Evolutionary conservation across 2,329 filamentous ascomycete genomes (phyloP).

Genomic region (Hymenoscyphus fraxineus): DNA sequence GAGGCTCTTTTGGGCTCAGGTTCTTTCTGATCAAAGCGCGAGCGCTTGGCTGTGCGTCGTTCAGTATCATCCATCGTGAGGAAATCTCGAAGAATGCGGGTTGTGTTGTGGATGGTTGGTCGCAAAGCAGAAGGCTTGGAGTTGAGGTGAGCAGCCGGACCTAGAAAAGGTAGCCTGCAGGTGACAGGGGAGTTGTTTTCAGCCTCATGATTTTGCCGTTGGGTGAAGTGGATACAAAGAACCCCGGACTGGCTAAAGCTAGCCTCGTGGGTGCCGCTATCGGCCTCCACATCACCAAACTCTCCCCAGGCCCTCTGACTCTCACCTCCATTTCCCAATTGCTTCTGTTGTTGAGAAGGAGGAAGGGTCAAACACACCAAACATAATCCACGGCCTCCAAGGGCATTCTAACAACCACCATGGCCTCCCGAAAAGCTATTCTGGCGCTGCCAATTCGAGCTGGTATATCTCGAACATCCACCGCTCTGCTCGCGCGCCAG

Average conservation of each 20-base stretch:
- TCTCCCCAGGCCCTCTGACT: background rate
- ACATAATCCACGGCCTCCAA: slow-evolving; percentile 12
- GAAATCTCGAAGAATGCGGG: background rate
- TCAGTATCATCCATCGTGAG: slow-evolving; percentile 71
- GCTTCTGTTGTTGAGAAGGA: slow-evolving; percentile 1
- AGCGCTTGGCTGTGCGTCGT: slow-evolving; percentile 70
- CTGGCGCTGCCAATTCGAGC: slow-evolving; percentile 28
- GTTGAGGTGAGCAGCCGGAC: background rate
- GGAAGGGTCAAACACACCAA: slow-evolving; percentile 2
- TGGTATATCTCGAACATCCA: slow-evolving; percentile 22
- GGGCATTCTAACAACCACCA: slow-evolving; percentile 17
- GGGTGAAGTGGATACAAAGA: background rate
- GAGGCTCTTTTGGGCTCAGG: slow-evolving; percentile 72
- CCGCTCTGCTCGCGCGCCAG: slow-evolving; percentile 23
- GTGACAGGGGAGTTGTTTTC: background rate
- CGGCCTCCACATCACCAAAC: background rate
- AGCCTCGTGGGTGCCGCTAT: slow-evolving; percentile 1
- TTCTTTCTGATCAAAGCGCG: slow-evolving; percentile 90
- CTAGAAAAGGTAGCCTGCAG: background rate
- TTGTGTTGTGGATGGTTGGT: background rate
- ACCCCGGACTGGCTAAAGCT: slow-evolving; percentile 1
- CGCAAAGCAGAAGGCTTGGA: slow-evolving; percentile 1
- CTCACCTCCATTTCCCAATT: slow-evolving; percentile 13
- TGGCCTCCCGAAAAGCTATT: slow-evolving; percentile 34
- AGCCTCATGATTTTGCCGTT: slow-evolving; percentile 7